These are phyloP conservation scores for Hygrophorus pudorinus DNA, from an alignment of 768 basidiomycete genomes.

Conservation along the genomic window DNA sequence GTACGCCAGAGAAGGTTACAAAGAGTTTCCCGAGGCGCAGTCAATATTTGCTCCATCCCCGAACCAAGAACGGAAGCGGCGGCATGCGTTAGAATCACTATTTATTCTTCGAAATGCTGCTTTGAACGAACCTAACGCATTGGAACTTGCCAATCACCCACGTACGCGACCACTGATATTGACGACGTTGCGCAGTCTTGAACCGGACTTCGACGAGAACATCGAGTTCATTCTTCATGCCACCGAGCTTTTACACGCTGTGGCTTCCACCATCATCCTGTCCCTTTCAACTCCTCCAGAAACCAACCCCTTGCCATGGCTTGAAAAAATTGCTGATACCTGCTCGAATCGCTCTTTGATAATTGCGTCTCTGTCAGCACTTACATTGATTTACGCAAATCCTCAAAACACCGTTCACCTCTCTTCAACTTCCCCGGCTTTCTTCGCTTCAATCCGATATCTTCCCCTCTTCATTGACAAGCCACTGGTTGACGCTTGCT, in stretches of 20 bases:
- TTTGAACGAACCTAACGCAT: conserved; percentile 56
- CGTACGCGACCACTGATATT: conserved; percentile 60
- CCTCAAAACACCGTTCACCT: conserved; percentile 48
- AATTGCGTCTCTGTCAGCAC: conserved; percentile 48
- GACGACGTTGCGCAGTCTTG: conserved; percentile 52
- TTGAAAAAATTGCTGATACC: conserved; percentile 43
- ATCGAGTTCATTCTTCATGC: conserved; percentile 63
- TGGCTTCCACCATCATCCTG: conserved; percentile 37
- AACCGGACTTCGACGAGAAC: conserved; percentile 53
- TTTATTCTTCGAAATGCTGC: conserved; percentile 82
- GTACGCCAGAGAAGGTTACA: conserved; percentile 60
- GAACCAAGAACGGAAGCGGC: conserved; percentile 42
- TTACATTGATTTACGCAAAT: conserved; percentile 55
- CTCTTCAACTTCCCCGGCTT: conserved; percentile 43
- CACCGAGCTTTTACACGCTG: conserved; percentile 60
- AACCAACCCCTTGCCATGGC: conserved; percentile 43
- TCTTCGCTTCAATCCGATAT: conserved; percentile 57
- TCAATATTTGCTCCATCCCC: conserved; percentile 48
- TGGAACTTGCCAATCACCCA: conserved; percentile 46
- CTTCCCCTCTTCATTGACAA: conserved; percentile 67
- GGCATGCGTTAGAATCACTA: conserved; percentile 78
- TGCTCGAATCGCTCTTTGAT: conserved; percentile 72
- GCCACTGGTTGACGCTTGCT: conserved; percentile 53
- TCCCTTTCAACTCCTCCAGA: conserved; percentile 20
- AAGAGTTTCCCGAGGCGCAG: conserved; percentile 28